These are phyloP conservation scores for Pythium scleroteichum DNA, from an alignment of 352 stramenopile species.

Conservation along the genomic window DNA sequence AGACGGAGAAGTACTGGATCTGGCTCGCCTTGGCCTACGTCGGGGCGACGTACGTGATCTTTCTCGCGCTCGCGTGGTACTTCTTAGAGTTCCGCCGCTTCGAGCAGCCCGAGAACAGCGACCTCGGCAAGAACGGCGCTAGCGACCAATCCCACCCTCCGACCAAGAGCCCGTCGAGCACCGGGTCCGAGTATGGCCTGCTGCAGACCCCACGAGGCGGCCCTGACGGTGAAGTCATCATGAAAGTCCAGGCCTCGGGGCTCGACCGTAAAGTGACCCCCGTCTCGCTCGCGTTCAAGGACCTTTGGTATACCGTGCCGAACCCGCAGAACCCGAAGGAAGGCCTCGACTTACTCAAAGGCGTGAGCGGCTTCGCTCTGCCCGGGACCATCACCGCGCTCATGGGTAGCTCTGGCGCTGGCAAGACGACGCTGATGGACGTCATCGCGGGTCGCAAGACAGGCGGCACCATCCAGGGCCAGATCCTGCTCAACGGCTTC, in stretches of 20 bases:
- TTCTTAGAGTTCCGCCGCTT: slow-evolving; percentile 28
- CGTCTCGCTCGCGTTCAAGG: slow-evolving; percentile 30
- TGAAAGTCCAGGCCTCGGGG: no score
- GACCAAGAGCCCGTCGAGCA: no score
- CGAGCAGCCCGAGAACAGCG: slow-evolving; percentile 4
- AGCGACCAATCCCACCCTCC: no score
- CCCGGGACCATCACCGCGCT: slow-evolving; percentile 42
- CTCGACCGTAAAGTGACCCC: slow-evolving; percentile 1
- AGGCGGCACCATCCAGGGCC: slow-evolving; percentile 45
- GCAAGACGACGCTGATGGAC: slow-evolving; percentile 28
- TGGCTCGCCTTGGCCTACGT: slow-evolving; percentile 15
- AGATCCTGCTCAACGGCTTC: slow-evolving; percentile 54
- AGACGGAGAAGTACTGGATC: slow-evolving; percentile 28
- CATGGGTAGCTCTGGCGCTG: slow-evolving; percentile 48
- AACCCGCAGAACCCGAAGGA: slow-evolving; percentile 34
- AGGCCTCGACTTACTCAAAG: slow-evolving; percentile 55
- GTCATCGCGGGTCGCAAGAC: slow-evolving; percentile 33
- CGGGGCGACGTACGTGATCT: slow-evolving; percentile 6
- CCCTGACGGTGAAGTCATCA: no score
- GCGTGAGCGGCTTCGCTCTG: slow-evolving; percentile 32
- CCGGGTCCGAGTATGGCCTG: not conserved
- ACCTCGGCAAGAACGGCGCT: no score
- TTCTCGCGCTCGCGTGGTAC: slow-evolving; percentile 7
- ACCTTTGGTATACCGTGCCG: slow-evolving; percentile 33
- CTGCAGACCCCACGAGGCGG: no score